A percentile compares a stretch with the other conserved stretches of the same genome.
phyloP scores from a whole-genome alignment of 2,329 filamentous ascomycete genomes.

The Venturia carpophila region DNA sequence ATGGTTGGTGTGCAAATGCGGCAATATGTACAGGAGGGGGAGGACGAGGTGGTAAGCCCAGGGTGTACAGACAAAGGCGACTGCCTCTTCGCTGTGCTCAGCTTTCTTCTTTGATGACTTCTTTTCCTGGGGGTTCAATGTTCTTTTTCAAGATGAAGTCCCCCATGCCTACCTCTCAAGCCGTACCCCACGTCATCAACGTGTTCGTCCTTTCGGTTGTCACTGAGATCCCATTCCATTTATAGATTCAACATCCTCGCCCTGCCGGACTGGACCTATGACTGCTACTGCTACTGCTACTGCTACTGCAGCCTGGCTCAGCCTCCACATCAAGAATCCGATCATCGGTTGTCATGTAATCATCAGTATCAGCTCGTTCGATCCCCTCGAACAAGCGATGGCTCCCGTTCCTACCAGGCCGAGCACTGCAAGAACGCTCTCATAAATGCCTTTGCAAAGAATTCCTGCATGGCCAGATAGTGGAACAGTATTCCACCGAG shows the following conservation, averaged over 20 bases:
- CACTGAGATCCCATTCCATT: background rate
- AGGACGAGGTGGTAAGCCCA: background rate
- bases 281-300: background rate
- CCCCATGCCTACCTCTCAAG: background rate
- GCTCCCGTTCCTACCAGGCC: slow-evolving; percentile 7
- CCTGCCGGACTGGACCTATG: no score
- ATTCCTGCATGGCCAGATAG: slow-evolving; percentile 90
- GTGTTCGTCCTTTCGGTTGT: background rate
- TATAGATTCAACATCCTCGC: background rate
- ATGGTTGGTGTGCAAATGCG: background rate
- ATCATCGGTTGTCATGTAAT: background rate
- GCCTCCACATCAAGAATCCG: background rate
- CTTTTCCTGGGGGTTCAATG: background rate
- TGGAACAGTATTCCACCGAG: slow-evolving; percentile 95
- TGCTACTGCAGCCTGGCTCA: background rate
- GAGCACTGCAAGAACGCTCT: slow-evolving; percentile 19
- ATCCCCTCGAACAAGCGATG: background rate
- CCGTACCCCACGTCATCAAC: background rate
- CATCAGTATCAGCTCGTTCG: background rate
- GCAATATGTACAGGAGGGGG: background rate
- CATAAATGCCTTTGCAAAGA: slow-evolving; percentile 58
- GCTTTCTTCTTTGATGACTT: background rate
- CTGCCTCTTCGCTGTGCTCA: background rate
- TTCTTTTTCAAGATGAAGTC: background rate
- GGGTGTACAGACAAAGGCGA: background rate